Evolutionary conservation across 1,284 basidiomycete species (phyloP).

Genomic region (Lentinula novae-zelandiae): DNA sequence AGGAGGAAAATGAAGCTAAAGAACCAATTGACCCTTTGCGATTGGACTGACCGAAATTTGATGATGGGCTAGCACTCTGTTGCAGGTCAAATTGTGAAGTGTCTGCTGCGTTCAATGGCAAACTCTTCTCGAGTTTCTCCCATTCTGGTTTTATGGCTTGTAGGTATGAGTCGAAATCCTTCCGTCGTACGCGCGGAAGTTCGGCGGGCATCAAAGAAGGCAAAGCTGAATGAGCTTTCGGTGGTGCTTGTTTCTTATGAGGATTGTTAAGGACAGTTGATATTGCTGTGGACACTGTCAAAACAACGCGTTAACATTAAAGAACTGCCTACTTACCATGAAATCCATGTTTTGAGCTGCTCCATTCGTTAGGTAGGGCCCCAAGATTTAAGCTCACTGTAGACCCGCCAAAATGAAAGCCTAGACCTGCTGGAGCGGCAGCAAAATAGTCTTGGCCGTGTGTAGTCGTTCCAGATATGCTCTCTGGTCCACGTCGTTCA

Average conservation of each 20-base stretch:
- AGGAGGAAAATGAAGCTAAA: slow-evolving; percentile 6
- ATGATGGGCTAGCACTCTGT: slow-evolving; percentile 5
- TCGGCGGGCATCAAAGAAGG: slow-evolving; percentile 70
- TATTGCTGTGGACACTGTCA: slow-evolving; percentile 30
- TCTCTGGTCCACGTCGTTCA: slow-evolving; percentile 53
- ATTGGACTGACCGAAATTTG: background rate
- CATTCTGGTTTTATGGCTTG: slow-evolving; percentile 73
- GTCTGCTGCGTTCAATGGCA: slow-evolving; percentile 24
- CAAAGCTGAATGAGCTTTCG: slow-evolving; percentile 78
- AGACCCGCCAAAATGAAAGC: slow-evolving; percentile 11
- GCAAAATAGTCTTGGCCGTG: slow-evolving; percentile 53
- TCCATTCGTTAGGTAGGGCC: slow-evolving; percentile 64
- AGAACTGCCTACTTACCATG: slow-evolving; percentile 48
- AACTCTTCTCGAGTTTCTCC: slow-evolving; percentile 54
- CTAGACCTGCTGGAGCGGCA: slow-evolving; percentile 16
- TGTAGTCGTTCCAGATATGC: slow-evolving; percentile 65
- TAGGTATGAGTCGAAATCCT: slow-evolving; percentile 84
- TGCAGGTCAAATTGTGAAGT: slow-evolving; percentile 16
- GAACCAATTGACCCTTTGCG: slow-evolving; percentile 6
- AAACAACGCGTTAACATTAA: background rate
- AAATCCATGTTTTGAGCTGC: slow-evolving; percentile 74
- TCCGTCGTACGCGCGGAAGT: slow-evolving; percentile 75
- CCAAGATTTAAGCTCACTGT: slow-evolving; percentile 8
- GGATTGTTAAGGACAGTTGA: slow-evolving; percentile 74
- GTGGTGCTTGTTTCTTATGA: slow-evolving; percentile 77